Evolutionary conservation across 495 filamentous ascomycete species (phyloP).

Genomic region (Tricharina praecox): DNA sequence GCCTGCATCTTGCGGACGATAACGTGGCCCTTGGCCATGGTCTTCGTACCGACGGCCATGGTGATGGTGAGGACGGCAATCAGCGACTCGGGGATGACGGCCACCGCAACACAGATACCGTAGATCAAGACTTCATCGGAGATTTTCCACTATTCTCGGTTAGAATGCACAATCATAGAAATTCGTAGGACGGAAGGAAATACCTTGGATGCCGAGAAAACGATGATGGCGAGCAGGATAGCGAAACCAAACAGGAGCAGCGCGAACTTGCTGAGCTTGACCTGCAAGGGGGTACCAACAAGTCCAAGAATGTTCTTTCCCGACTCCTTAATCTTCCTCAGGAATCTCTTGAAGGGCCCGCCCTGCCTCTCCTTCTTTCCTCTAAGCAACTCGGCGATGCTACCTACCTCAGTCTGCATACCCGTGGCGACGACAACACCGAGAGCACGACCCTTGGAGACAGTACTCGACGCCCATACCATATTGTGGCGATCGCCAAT

Average conservation of each 20-base stretch:
- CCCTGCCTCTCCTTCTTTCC: conserved; percentile 27
- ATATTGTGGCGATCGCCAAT: conserved; percentile 55
- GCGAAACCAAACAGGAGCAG: conserved; percentile 52
- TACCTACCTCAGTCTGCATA: conserved; percentile 55
- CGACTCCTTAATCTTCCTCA: conserved; percentile 27
- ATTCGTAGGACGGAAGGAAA: neutral
- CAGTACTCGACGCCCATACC: conserved; percentile 51
- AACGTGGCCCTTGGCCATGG: conserved; percentile 53
- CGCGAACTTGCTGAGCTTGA: conserved; percentile 53
- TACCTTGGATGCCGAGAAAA: conserved; percentile 42
- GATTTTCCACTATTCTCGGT: conserved; percentile 32
- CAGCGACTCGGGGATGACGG: conserved; percentile 59
- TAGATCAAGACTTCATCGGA: conserved; percentile 51
- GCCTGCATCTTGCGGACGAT: conserved; percentile 51
- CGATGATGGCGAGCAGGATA: conserved; percentile 50
- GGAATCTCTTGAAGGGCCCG: conserved; percentile 12
- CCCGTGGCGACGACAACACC: conserved; percentile 57
- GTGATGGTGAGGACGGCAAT: conserved; percentile 64
- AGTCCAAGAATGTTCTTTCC: conserved; percentile 43
- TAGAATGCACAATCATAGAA: conserved; percentile 2
- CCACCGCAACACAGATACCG: conserved; percentile 46
- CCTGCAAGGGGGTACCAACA: conserved; percentile 50
- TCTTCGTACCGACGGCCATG: conserved; percentile 54
- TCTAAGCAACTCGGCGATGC: conserved; percentile 47
- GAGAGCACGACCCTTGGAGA: conserved; percentile 51